A percentile compares a stretch with the other conserved stretches of the same genome.
These are phyloP conservation scores for Pyrus pyrifolia DNA, from an alignment of 306 rosid species.

Conservation along the genomic window DNA sequence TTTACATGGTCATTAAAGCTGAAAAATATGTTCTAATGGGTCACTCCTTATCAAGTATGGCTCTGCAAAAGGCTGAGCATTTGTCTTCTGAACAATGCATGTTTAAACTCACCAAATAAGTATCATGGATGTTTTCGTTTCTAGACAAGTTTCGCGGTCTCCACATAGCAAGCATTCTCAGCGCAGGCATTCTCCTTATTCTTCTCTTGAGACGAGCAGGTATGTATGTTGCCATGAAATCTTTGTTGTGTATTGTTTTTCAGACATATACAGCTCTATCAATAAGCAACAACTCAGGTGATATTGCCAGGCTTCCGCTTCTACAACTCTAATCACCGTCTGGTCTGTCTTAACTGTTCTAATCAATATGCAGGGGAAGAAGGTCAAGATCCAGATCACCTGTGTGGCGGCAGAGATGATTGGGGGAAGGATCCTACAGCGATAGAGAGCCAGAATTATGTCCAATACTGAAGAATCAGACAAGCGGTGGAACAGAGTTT, in stretches of 20 bases:
- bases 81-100: slow-evolving; percentile 37
- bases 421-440: neutral
- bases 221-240: slow-evolving; percentile 64
- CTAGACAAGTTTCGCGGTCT: slow-evolving; percentile 99
- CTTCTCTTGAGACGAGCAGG: slow-evolving; percentile 90
- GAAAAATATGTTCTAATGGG: slow-evolving; percentile 24
- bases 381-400: slow-evolving; percentile 91
- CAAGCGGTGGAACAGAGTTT: neutral
- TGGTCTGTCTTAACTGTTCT: slow-evolving; percentile 21
- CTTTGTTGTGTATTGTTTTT: slow-evolving; percentile 53
- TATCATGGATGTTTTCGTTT: slow-evolving; percentile 85
- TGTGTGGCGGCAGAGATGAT: slow-evolving; percentile 64
- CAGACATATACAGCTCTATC: slow-evolving; percentile 51
- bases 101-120: slow-evolving; percentile 73
- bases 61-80: slow-evolving; percentile 55
- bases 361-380: slow-evolving; percentile 59
- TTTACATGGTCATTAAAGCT: slow-evolving; percentile 18
- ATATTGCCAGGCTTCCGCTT: slow-evolving; percentile 43
- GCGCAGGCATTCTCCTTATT: slow-evolving; percentile 98
- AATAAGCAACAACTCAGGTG: slow-evolving; percentile 70
- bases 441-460: neutral
- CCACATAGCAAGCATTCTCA: slow-evolving; percentile 99
- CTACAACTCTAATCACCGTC: slow-evolving; percentile 7
- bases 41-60: slow-evolving; percentile 38
- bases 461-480: neutral